Evolutionary conservation across 1,139 yeast genomes (phyloP).

Genomic region (Geotrichum histeridarum): DNA sequence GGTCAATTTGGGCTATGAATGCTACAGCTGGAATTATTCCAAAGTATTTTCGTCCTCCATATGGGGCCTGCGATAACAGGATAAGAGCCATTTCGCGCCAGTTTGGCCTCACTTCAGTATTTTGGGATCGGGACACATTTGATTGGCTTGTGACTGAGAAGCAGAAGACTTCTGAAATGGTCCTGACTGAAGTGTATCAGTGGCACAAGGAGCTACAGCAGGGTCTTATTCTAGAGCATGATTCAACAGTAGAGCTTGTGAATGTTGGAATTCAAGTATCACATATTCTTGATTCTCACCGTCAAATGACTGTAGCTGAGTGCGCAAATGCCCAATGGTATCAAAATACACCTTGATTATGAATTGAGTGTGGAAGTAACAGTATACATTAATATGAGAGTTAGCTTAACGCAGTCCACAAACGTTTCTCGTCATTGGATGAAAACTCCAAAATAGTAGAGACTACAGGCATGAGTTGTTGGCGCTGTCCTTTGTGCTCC

Average conservation of each 20-base stretch:
- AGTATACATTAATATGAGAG: not conserved
- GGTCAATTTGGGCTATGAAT: constrained; percentile 98
- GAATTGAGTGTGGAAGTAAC: not conserved
- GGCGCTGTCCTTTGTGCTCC: constrained; percentile 89
- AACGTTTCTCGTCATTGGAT: constrained; percentile 65
- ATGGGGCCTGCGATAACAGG: constrained; percentile 87
- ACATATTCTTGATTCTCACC: constrained; percentile 46
- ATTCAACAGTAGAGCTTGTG: constrained; percentile 62
- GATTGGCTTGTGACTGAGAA: constrained; percentile 68
- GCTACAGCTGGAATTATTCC: constrained; percentile 86
- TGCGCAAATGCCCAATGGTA: constrained; percentile 62
- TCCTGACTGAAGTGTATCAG: constrained; percentile 50
- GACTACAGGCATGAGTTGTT: constrained; percentile 76
- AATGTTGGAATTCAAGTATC: constrained; percentile 58
- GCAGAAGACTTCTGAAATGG: constrained; percentile 46
- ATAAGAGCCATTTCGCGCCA: constrained; percentile 73
- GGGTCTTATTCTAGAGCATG: constrained; percentile 83
- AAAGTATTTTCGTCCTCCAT: constrained; percentile 93
- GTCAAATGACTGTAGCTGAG: constrained; percentile 75
- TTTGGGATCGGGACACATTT: constrained; percentile 89
- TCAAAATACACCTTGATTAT: constrained; percentile 23
- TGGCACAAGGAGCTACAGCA: constrained; percentile 43
- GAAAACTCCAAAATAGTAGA: constrained; percentile 66
- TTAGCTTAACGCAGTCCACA: constrained; percentile 52
- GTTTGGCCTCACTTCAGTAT: constrained; percentile 80